Conservation (phyloP, 257 asterid species). For the Catharanthus roseus region DNA sequence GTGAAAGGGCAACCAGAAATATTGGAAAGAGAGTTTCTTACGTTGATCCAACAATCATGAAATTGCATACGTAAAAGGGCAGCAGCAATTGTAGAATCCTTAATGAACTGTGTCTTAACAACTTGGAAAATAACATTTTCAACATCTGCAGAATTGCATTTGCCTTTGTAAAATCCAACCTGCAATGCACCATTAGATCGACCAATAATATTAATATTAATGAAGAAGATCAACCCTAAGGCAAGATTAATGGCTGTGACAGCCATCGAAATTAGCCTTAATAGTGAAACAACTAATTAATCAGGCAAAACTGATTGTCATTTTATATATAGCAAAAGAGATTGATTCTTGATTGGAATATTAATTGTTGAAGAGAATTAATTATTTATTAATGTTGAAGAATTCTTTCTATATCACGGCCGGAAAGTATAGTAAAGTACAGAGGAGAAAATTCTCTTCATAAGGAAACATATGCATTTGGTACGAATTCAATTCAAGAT, state of each 20-base stretch:
- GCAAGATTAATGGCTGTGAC: too few species aligned
- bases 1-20: too few species aligned
- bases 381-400: too few species aligned
- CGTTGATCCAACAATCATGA: constrained; percentile 32
- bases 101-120: constrained; percentile 8
- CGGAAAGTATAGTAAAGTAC: too few species aligned
- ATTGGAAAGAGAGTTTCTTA: constrained; percentile 6
- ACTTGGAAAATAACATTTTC: constrained; percentile 14
- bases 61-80: constrained; percentile 31
- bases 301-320: too few species aligned
- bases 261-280: neutral
- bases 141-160: constrained; percentile 13
- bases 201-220: neutral
- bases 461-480: neutral
- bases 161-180: constrained; percentile 17
- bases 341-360: too few species aligned
- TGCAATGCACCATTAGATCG: neutral
- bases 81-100: constrained; percentile 24
- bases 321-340: too few species aligned
- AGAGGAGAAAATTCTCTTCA: too few species aligned
- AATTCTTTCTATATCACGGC: too few species aligned
- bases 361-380: too few species aligned
- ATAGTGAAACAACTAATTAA: too few species aligned
- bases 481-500: neutral
- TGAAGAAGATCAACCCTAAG: neutral